A percentile compares a stretch with the other conserved stretches of the same genome.
phyloP scores from a whole-genome alignment of 129 eudicot genomes.

The Logfia minima region DNA sequence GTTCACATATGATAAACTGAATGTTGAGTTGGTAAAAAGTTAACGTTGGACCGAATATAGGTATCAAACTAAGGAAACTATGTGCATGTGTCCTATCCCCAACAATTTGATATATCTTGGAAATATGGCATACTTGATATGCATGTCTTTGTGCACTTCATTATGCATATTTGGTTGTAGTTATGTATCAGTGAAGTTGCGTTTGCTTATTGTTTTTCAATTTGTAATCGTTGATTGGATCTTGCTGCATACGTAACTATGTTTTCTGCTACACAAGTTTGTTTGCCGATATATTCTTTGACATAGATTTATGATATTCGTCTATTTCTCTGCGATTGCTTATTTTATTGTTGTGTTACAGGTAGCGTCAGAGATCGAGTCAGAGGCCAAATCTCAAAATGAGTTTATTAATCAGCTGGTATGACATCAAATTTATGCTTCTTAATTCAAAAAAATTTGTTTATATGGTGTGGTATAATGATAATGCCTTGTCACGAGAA shows the following conservation, averaged over 20 bases:
- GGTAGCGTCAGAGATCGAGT: constrained; percentile 91
- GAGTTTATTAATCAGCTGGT: constrained; percentile 89
- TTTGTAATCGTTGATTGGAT: neutral
- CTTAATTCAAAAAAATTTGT: neutral
- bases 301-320: neutral
- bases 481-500: neutral
- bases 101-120: neutral
- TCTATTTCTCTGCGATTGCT: too few species aligned
- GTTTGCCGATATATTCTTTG: neutral
- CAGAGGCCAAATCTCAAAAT: constrained; percentile 91
- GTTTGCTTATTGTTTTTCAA: neutral
- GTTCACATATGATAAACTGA: neutral
- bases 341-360: constrained; percentile 22
- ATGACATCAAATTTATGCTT: constrained; percentile 13
- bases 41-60: neutral
- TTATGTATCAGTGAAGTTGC: too few species aligned
- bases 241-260: neutral
- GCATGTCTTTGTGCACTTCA: neutral
- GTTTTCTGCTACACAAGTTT: neutral
- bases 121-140: neutral
- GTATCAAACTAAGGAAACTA: neutral
- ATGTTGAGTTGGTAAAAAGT: neutral
- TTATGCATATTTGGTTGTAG: neutral
- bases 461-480: neutral
- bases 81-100: neutral